These are phyloP conservation scores for Rhynchosporium secalis DNA, from an alignment of 2,329 filamentous ascomycete species.

Conservation along the genomic window DNA sequence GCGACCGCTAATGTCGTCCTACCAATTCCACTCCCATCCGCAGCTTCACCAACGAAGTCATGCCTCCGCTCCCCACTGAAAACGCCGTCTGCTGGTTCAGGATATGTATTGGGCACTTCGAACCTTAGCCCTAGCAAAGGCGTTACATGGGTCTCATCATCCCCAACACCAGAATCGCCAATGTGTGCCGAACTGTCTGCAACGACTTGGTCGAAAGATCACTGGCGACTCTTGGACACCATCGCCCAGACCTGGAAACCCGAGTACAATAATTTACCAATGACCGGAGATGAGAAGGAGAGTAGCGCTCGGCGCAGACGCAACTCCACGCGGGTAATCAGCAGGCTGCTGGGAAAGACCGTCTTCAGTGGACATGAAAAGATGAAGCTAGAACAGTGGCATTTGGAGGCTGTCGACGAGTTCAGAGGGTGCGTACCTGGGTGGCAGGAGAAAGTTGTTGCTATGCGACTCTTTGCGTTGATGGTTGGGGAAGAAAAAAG, in stretches of 20 bases:
- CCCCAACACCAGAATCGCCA: slow-evolving; percentile 33
- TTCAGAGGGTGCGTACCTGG: slow-evolving; percentile 37
- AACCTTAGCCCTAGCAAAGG: slow-evolving; percentile 33
- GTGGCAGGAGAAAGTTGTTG: slow-evolving; percentile 39
- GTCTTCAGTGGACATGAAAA: slow-evolving; percentile 29
- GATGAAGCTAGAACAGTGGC: slow-evolving; percentile 39
- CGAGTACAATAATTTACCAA: slow-evolving; percentile 20
- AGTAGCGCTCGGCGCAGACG: slow-evolving; percentile 24
- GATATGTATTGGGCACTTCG: background rate
- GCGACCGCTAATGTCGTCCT: slow-evolving; percentile 11
- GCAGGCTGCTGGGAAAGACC: slow-evolving; percentile 36
- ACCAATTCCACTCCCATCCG: slow-evolving; percentile 17
- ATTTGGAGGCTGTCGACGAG: slow-evolving; percentile 40
- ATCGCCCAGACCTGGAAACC: slow-evolving; percentile 36
- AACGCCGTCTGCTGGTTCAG: slow-evolving; percentile 19
- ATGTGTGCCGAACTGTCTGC: slow-evolving; percentile 28
- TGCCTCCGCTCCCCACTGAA: slow-evolving; percentile 38
- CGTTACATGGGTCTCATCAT: slow-evolving; percentile 39
- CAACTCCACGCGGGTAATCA: slow-evolving; percentile 37
- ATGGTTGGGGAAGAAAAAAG: slow-evolving; percentile 35
- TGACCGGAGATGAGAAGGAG: slow-evolving; percentile 7
- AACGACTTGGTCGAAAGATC: slow-evolving; percentile 36
- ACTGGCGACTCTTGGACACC: slow-evolving; percentile 38
- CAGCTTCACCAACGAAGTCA: slow-evolving; percentile 37
- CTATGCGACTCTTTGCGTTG: slow-evolving; percentile 37